These are phyloP conservation scores for Megacollybia marginata DNA, from an alignment of 768 basidiomycete species.

Conservation along the genomic window DNA sequence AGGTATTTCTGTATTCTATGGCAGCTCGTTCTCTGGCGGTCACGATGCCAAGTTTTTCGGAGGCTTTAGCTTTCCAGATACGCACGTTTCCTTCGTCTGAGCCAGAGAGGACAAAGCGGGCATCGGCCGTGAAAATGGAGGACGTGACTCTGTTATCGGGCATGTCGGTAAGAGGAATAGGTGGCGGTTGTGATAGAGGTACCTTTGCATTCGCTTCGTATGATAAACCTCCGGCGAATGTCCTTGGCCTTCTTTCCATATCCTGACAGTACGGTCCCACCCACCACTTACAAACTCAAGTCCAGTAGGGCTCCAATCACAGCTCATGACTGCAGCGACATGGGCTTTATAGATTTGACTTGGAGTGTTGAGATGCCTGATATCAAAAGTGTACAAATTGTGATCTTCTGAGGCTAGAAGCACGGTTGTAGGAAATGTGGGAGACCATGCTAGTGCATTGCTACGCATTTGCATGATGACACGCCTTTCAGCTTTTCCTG, in stretches of 20 bases:
- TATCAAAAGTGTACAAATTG: constrained; percentile 96
- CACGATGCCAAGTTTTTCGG: constrained; percentile 86
- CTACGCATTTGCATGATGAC: constrained; percentile 91
- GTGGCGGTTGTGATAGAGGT: constrained; percentile 4
- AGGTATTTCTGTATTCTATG: constrained; percentile 86
- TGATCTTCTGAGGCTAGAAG: constrained; percentile 98
- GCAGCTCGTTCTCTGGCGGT: constrained; percentile 86
- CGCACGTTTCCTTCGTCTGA: constrained; percentile 95
- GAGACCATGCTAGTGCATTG: constrained; percentile 92
- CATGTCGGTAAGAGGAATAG: neutral
- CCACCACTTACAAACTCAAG: constrained; percentile 93
- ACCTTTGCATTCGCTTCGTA: constrained; percentile 99
- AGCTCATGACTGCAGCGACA: constrained; percentile 92
- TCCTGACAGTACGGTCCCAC: constrained; percentile 90
- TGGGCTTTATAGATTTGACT: constrained; percentile 96
- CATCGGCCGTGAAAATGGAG: constrained; percentile 81
- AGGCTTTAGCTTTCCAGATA: constrained; percentile 91
- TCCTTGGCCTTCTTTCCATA: constrained; percentile 88
- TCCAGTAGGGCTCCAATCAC: constrained; percentile 97
- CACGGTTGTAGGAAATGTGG: constrained; percentile 86
- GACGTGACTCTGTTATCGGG: constrained; percentile 65
- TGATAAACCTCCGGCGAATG: constrained; percentile 87
- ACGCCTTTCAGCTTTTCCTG: constrained; percentile 90
- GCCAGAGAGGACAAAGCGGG: constrained; percentile 84
- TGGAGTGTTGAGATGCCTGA: constrained; percentile 73